phyloP scores from a whole-genome alignment of 371 early-diverging fungal species.

The Batkoa obscura region DNA sequence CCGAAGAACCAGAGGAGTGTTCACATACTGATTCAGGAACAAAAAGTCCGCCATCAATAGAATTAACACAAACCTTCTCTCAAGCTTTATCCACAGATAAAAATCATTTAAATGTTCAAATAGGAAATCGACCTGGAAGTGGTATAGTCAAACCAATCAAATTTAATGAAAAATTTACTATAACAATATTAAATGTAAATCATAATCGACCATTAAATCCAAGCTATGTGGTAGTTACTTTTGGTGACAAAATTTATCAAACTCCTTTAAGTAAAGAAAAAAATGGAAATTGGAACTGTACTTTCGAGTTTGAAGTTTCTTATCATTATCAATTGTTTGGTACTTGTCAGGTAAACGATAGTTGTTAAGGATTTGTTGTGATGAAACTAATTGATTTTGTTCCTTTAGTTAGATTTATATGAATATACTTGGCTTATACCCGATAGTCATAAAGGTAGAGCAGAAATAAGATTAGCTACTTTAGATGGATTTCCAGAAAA shows the following conservation, averaged over 20 bases:
- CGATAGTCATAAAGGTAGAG: slow-evolving; percentile 49
- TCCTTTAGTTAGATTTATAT: slow-evolving; percentile 43
- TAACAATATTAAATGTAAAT: neutral
- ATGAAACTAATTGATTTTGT: neutral
- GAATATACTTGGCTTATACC: slow-evolving; percentile 35
- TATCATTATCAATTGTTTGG: slow-evolving; percentile 67
- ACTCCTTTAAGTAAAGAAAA: slow-evolving; percentile 37
- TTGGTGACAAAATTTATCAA: slow-evolving; percentile 18
- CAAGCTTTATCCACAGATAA: too few relatives aligned
- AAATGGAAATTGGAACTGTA: slow-evolving; percentile 52
- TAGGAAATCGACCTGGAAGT: too few relatives aligned
- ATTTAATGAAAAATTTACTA: neutral
- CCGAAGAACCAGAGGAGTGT: too few relatives aligned
- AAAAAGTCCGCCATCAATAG: too few relatives aligned
- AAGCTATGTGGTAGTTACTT: slow-evolving; percentile 15
- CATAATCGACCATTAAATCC: slow-evolving; percentile 13
- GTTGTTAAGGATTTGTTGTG: neutral
- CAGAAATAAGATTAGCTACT: slow-evolving; percentile 41
- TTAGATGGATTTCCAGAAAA: slow-evolving; percentile 41
- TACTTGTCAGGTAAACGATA: slow-evolving; percentile 24
- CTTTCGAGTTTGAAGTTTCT: slow-evolving; percentile 47
- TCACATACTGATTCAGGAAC: too few relatives aligned
- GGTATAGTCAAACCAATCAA: too few relatives aligned
- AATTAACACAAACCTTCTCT: too few relatives aligned
- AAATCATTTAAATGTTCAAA: too few relatives aligned